Conservation (phyloP, 2,329 filamentous ascomycete genomes). For the Fusarium denticulatum region DNA sequence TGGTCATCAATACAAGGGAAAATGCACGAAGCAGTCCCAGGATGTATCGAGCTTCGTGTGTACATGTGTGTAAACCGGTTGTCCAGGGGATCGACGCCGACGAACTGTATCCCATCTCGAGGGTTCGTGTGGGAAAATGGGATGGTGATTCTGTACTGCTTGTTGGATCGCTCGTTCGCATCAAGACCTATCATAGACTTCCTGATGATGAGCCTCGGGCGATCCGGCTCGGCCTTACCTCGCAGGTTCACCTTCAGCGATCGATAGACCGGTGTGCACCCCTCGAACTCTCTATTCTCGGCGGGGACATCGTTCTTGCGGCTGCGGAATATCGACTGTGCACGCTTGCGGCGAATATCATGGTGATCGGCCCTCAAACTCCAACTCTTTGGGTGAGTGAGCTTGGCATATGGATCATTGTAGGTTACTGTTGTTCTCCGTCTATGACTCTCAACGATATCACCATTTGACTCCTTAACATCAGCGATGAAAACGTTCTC, state of each 20-base stretch:
- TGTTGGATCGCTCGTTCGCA: conserved; percentile 51
- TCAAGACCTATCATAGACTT: conserved; percentile 52
- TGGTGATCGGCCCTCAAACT: conserved; percentile 77
- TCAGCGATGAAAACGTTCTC: conserved; percentile 62
- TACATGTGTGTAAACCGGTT: conserved; percentile 90
- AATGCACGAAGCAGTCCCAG: conserved; percentile 83
- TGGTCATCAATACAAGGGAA: conserved; percentile 95
- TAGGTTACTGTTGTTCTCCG: conserved; percentile 57
- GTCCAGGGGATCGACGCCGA: conserved; percentile 83
- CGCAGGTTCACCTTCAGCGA: conserved; percentile 60
- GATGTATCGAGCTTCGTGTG: conserved; percentile 81
- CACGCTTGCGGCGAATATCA: conserved; percentile 76
- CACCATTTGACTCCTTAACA: conserved; percentile 49
- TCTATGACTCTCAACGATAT: conserved; percentile 49
- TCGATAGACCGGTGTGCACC: conserved; percentile 66
- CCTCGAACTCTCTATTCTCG: conserved; percentile 63
- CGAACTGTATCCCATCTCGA: conserved; percentile 90
- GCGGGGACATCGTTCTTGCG: conserved; percentile 64
- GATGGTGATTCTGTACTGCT: conserved; percentile 66
- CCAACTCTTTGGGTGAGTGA: conserved; percentile 69
- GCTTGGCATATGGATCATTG: conserved; percentile 73
- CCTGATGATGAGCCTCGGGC: conserved; percentile 56
- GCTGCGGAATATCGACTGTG: conserved; percentile 62
- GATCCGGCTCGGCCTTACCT: conserved; percentile 52
- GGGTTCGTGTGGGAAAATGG: conserved; percentile 81